phyloP scores from a whole-genome alignment of 164 flowering plant genomes.

The Nymphaea thermarum region DNA sequence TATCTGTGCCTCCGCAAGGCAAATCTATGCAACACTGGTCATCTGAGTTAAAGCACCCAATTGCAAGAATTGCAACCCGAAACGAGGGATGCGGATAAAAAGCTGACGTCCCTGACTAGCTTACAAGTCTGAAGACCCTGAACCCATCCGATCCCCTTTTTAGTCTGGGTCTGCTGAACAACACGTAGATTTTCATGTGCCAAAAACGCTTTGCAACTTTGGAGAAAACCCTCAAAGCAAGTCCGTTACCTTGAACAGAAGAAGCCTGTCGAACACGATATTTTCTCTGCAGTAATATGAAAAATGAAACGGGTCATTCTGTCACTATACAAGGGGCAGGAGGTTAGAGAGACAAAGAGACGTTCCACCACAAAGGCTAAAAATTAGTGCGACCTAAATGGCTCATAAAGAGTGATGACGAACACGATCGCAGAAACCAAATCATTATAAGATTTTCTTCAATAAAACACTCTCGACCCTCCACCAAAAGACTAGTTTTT shows the following conservation, averaged over 20 bases:
- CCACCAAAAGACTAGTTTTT: no score
- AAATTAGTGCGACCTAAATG: no score
- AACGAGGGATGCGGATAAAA: neutral
- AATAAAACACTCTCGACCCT: no score
- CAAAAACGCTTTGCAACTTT: neutral
- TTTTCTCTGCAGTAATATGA: neutral
- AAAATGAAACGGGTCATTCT: neutral
- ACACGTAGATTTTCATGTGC: neutral
- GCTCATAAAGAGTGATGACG: no score
- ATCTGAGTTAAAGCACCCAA: neutral
- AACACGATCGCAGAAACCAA: no score
- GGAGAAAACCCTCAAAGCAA: neutral
- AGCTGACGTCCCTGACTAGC: neutral
- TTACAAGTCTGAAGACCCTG: neutral
- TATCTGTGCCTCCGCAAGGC: neutral
- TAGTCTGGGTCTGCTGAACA: neutral
- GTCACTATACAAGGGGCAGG: no score
- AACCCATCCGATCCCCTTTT: neutral
- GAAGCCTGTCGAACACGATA: neutral
- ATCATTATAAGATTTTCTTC: no score
- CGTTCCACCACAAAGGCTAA: no score
- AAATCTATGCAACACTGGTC: neutral
- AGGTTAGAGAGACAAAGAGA: no score
- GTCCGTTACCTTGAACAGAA: neutral
- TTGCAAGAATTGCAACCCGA: no score